Percentiles rank a stretch among this genome's conserved stretches.
These are phyloP conservation scores for Ocimum tenuiflorum DNA, from an alignment of 257 asterid species.

Conservation along the genomic window DNA sequence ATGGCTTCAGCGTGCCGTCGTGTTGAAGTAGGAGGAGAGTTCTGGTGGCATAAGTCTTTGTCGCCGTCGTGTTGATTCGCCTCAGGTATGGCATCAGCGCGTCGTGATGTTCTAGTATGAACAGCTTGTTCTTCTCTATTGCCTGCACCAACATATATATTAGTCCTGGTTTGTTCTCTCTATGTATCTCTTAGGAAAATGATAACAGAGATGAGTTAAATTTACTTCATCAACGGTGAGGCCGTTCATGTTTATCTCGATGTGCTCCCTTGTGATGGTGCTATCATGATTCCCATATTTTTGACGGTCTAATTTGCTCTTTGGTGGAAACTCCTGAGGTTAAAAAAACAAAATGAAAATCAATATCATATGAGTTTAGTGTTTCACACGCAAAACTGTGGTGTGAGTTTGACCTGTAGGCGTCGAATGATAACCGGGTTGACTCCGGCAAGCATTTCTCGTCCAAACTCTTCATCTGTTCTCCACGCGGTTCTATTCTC, in stretches of 20 bases:
- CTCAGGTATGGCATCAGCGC: slow-evolving; percentile 65
- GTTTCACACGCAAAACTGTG: no score
- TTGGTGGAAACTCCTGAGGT: slow-evolving; percentile 76
- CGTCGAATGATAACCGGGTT: slow-evolving; percentile 69
- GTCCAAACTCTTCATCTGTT: slow-evolving; percentile 81
- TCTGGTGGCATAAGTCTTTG: slow-evolving; percentile 71
- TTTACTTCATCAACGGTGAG: slow-evolving; percentile 56
- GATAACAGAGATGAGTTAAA: neutral
- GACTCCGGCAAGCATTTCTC: slow-evolving; percentile 95
- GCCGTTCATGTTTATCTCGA: slow-evolving; percentile 63
- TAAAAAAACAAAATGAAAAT: neutral
- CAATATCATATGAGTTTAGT: neutral
- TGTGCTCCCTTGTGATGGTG: slow-evolving; percentile 41
- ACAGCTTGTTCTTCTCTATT: slow-evolving; percentile 37
- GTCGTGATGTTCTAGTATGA: slow-evolving; percentile 83
- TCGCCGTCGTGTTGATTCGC: slow-evolving; percentile 54
- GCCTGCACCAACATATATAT: slow-evolving; percentile 58
- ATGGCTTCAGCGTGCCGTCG: slow-evolving; percentile 70
- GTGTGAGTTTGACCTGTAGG: slow-evolving; percentile 39
- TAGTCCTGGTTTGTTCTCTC: no score
- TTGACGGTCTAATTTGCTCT: slow-evolving; percentile 51
- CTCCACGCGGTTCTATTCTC: slow-evolving; percentile 85
- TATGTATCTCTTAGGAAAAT: neutral
- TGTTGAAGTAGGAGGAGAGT: slow-evolving; percentile 72
- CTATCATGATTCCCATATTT: slow-evolving; percentile 65